phyloP scores from a whole-genome alignment of 345 rosid genomes.

The Gossypium sturtianum region DNA sequence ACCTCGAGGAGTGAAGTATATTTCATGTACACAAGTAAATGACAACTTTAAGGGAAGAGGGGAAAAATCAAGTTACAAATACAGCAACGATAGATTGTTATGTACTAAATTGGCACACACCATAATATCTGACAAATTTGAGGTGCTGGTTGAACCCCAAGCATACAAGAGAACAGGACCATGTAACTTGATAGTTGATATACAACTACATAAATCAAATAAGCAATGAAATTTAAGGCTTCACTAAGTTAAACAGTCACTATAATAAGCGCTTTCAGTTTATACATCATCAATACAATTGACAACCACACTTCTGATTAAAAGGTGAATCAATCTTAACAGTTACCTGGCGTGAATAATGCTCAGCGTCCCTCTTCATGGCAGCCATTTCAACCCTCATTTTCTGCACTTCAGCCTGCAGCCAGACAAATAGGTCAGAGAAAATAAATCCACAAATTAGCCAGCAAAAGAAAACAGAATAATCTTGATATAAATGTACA shows the following conservation, averaged over 20 bases:
- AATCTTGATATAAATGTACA: background rate
- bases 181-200: background rate
- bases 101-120: background rate
- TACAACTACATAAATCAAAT: background rate
- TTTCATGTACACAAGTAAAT: background rate
- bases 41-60: background rate
- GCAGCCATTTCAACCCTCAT: slow-evolving; percentile 97
- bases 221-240: background rate
- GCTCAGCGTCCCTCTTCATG: slow-evolving; percentile 99
- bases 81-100: background rate
- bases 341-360: slow-evolving; percentile 92
- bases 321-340: slow-evolving; percentile 12
- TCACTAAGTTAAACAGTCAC: background rate
- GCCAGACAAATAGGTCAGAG: slow-evolving; percentile 18
- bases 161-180: background rate
- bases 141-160: background rate
- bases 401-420: slow-evolving; percentile 89
- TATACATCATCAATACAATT: background rate
- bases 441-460: background rate
- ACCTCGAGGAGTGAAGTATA: background rate
- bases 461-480: background rate
- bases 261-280: background rate
- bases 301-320: background rate
- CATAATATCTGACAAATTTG: background rate
- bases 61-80: background rate